Percentiles rank a stretch among this genome's conserved stretches.
These are phyloP conservation scores for Ormosia emarginata DNA, from an alignment of 306 rosid genomes.

Conservation along the genomic window DNA sequence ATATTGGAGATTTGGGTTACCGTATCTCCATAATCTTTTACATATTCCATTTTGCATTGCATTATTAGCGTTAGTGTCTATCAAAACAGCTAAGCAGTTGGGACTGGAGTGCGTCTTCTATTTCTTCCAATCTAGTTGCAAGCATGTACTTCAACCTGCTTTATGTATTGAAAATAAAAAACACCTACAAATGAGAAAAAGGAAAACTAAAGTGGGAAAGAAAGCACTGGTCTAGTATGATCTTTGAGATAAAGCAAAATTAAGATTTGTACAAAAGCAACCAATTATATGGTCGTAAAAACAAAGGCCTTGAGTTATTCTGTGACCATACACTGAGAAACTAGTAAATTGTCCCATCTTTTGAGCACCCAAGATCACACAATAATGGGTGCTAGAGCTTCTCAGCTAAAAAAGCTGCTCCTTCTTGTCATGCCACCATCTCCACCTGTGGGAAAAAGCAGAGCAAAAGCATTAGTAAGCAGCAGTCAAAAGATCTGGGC, in stretches of 20 bases:
- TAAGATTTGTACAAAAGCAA: conserved; percentile 28
- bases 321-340: conserved; percentile 14
- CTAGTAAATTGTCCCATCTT: conserved; percentile 24
- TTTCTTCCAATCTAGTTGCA: background rate
- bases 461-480: background rate
- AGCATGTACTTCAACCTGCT: background rate
- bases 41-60: background rate
- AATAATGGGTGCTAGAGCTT: background rate
- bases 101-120: background rate
- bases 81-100: background rate
- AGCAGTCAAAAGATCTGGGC: conserved; percentile 2
- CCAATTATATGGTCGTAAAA: background rate
- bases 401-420: conserved; percentile 68
- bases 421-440: conserved; percentile 79
- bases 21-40: background rate
- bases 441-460: conserved; percentile 59
- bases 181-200: background rate
- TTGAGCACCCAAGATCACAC: conserved; percentile 16
- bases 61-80: background rate
- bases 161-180: background rate
- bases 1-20: background rate
- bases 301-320: conserved; percentile 16
- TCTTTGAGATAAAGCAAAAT: conserved; percentile 16
- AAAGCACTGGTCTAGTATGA: background rate
- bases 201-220: background rate